phyloP scores from a whole-genome alignment of 805 yeast species.

The Candida gorgasii region DNA sequence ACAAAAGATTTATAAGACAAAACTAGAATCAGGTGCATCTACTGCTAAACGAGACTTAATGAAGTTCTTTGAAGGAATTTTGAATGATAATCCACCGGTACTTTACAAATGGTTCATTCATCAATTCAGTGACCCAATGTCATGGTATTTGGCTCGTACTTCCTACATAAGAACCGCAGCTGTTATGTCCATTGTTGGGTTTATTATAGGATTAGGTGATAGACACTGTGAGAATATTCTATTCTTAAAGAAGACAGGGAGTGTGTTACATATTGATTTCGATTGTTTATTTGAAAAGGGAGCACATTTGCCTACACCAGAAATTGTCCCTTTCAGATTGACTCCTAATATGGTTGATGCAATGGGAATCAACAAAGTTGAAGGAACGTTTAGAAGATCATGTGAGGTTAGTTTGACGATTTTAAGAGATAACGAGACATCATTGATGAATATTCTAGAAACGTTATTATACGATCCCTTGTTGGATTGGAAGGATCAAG shows the following conservation, averaged over 20 bases:
- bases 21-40: constrained; percentile 9
- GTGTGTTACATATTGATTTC: constrained; percentile 89
- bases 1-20: constrained; percentile 24
- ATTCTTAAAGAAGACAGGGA: constrained; percentile 71
- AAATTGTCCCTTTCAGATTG: constrained; percentile 88
- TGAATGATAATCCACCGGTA: constrained; percentile 59
- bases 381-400: constrained; percentile 83
- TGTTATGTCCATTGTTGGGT: constrained; percentile 97
- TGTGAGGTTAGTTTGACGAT: constrained; percentile 80
- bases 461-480: constrained; percentile 92
- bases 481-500: constrained; percentile 66
- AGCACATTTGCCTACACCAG: constrained; percentile 73
- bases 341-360: constrained; percentile 93
- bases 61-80: constrained; percentile 24
- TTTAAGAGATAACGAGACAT: constrained; percentile 75
- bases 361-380: constrained; percentile 84
- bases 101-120: constrained; percentile 86
- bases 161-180: constrained; percentile 78
- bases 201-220: constrained; percentile 91
- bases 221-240: constrained; percentile 92
- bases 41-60: constrained; percentile 21
- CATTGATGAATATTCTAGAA: constrained; percentile 86
- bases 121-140: constrained; percentile 82
- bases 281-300: constrained; percentile 94
- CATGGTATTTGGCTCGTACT: constrained; percentile 82